phyloP scores from a whole-genome alignment of 164 flowering plant genomes.

The Nelumbo lutea region DNA sequence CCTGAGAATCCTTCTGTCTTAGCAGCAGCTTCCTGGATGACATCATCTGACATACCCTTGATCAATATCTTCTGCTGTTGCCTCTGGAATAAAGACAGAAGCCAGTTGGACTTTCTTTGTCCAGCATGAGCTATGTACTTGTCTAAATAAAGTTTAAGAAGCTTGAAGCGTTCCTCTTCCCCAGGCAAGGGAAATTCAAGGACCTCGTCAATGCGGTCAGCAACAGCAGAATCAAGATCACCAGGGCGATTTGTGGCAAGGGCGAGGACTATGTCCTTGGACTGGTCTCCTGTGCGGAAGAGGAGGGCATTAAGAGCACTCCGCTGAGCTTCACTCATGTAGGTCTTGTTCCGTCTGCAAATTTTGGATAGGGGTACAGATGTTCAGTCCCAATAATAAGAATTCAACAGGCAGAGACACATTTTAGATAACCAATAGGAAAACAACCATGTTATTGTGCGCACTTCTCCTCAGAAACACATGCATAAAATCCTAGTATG shows the following conservation, averaged over 20 bases:
- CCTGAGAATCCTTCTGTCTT: conserved; percentile 93
- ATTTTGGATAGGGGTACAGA: neutral
- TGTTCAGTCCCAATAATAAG: neutral
- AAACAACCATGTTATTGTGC: too few relatives aligned
- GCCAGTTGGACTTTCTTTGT: conserved; percentile 49
- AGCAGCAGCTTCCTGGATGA: conserved; percentile 75
- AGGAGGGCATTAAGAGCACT: conserved; percentile 96
- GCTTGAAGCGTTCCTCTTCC: conserved; percentile 78
- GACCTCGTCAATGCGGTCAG: conserved; percentile 90
- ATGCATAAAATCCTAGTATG: too few relatives aligned
- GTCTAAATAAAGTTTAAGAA: conserved; percentile 80
- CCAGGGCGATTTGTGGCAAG: conserved; percentile 98
- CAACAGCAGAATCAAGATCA: conserved; percentile 92
- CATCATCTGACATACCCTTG: conserved; percentile 66
- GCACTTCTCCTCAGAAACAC: too few relatives aligned
- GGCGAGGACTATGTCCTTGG: conserved; percentile 92
- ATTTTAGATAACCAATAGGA: too few relatives aligned
- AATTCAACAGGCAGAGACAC: too few relatives aligned
- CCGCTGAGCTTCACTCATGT: conserved; percentile 98
- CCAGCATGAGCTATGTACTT: conserved; percentile 85
- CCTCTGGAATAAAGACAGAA: conserved; percentile 38
- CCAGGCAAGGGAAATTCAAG: conserved; percentile 92
- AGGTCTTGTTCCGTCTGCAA: conserved; percentile 89
- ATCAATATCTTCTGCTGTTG: conserved; percentile 79
- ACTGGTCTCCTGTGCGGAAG: conserved; percentile 96